Base-by-base conservation (phyloP, 805 yeast genomes). In the Metschnikowia colocasiae region DNA sequence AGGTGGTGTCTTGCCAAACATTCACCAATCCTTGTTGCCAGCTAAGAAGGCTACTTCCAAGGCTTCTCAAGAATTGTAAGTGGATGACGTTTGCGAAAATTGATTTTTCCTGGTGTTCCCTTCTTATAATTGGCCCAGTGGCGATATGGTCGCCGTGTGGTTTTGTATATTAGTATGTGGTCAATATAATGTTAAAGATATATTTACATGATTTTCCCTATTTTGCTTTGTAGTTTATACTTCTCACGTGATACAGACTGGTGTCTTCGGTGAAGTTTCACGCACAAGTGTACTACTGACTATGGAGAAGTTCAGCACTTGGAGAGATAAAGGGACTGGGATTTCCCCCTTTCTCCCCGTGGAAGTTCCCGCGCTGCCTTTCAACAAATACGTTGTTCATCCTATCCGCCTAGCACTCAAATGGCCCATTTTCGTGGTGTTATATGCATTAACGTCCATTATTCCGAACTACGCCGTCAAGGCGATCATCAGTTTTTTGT, bases 261-360 rank as follows among this genome's bases (percentile, higher is more conserved):
- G 3, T n/a, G 19, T 40, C 13, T 19, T 22, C n/a, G 20, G 7
- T 12, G 4, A n/a, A 18, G 3, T 29, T 39, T 15, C 18, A 39
- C 43, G 43, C 33, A 29, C 33, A 18, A n/a, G 7, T 12, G 33
- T 20, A 37, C n/a, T 9, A 13, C 16, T 15, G 16, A 9, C n/a
- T 29, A 57, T 57, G 60, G 60, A 57, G 43, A 57, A 57, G 66
- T 90, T 80, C 67, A 82, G 94, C 22, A 76, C 78, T 51, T 89
- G 87, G 83, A 77, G 96, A 64, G 97, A 89, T 61, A 86, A 82
- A 52, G 94, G 92, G 4, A 90, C 97, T 1, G 97, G 97, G n/a
- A 86, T 90, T 30, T 83, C 95, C 0, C 97, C 97, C 2, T 89
- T 88, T 55, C 71, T 85, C 68, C 95, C 95, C 1, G 54, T 62